Conservation (phyloP, 2,329 filamentous ascomycete genomes). For the Daldinia eschscholtzii region DNA sequence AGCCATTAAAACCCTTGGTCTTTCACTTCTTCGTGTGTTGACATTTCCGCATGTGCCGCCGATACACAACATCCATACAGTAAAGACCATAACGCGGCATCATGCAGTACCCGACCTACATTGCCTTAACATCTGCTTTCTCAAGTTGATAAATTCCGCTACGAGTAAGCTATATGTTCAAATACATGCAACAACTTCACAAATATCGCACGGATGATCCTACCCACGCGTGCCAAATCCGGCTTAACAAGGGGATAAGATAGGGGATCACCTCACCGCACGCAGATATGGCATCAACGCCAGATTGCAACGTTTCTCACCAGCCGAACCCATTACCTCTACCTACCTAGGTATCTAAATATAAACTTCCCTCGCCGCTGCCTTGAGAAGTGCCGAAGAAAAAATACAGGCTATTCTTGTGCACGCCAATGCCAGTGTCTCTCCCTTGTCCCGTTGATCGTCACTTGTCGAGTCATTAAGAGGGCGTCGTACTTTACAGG, state of each 20-base stretch:
- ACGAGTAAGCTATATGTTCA: neutral
- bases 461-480: constrained; percentile 1
- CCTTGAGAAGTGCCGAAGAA: constrained; percentile 9
- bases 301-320: constrained; percentile 28
- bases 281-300: constrained; percentile 36
- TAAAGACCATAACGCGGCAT: neutral
- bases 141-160: neutral
- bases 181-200: neutral
- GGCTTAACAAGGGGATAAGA: neutral
- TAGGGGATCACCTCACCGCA: constrained; percentile 33
- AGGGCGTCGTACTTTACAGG: neutral
- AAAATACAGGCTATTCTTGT: constrained; percentile 22
- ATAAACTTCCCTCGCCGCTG: neutral
- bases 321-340: neutral
- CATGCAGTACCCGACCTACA: neutral
- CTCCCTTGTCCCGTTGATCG: neutral
- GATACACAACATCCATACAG: neutral
- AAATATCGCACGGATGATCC: neutral
- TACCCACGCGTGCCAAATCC: neutral
- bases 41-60: too few relatives aligned
- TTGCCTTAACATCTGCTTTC: too few relatives aligned
- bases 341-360: neutral
- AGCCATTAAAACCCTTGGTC: too few relatives aligned
- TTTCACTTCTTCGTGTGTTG: too few relatives aligned
- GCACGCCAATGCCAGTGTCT: neutral